These are phyloP conservation scores for Penicillium turbatum DNA, from an alignment of 495 filamentous ascomycete genomes.

Conservation along the genomic window DNA sequence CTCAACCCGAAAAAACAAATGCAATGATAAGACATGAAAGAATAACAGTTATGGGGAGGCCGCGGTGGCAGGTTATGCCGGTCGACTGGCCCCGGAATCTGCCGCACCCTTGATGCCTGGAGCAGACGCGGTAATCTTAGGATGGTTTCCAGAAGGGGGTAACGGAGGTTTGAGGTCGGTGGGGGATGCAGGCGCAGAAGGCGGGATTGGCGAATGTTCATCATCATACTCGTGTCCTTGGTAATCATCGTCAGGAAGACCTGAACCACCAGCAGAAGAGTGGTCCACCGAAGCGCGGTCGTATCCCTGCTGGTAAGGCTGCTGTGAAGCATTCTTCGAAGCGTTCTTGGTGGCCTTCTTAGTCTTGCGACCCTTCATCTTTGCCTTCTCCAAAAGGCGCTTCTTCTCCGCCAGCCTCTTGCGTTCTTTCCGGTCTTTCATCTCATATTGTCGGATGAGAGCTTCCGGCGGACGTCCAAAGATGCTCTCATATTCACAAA, in stretches of 20 bases:
- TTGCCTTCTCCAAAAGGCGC: slow-evolving; percentile 85
- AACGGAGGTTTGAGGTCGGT: slow-evolving; percentile 33
- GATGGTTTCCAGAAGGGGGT: slow-evolving; percentile 24
- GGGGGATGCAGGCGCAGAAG: slow-evolving; percentile 33
- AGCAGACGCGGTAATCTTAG: slow-evolving; percentile 19
- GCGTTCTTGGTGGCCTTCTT: slow-evolving; percentile 67
- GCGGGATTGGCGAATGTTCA: slow-evolving; percentile 32
- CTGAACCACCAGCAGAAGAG: slow-evolving; percentile 39
- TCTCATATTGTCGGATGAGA: slow-evolving; percentile 86
- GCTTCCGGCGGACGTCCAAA: slow-evolving; percentile 79
- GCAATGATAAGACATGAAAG: slow-evolving; percentile 6
- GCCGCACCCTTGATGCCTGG: slow-evolving; percentile 19
- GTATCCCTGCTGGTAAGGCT: slow-evolving; percentile 43
- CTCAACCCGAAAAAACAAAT: slow-evolving; percentile 5
- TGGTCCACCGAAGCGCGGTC: slow-evolving; percentile 46
- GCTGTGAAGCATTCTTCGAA: slow-evolving; percentile 48
- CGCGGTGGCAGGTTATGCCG: slow-evolving; percentile 27
- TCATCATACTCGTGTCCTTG: slow-evolving; percentile 54
- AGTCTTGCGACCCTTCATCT: slow-evolving; percentile 86
- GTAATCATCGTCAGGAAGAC: slow-evolving; percentile 51
- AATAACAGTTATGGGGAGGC: neutral
- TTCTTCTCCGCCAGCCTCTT: slow-evolving; percentile 77
- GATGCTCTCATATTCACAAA: slow-evolving; percentile 84
- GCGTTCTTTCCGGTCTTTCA: slow-evolving; percentile 83
- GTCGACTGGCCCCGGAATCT: slow-evolving; percentile 34